phyloP scores from a whole-genome alignment of 2,329 filamentous ascomycete genomes.

The Clonostachys chloroleuca region DNA sequence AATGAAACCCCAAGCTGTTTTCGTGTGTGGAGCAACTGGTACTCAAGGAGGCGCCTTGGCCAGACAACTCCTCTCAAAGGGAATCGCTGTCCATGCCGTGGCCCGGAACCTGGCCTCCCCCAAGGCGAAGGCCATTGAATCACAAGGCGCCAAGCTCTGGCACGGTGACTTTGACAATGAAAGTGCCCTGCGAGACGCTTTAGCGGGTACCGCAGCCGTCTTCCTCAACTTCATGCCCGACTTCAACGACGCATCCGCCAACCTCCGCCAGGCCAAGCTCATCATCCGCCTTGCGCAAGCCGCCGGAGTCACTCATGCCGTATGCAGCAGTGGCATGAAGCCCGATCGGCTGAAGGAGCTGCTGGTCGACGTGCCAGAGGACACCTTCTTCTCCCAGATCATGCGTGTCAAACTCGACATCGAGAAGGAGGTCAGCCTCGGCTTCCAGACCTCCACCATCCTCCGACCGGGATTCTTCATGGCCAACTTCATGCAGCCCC shows the following conservation, averaged over 20 bases:
- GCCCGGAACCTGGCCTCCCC: constrained; percentile 20
- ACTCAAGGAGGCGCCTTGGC: constrained; percentile 29
- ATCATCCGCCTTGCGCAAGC: constrained; percentile 29
- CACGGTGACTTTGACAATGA: constrained; percentile 25
- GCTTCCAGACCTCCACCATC: constrained; percentile 39
- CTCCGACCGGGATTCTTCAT: constrained; percentile 47
- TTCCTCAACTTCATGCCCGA: constrained; percentile 26
- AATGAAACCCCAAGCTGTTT: constrained; percentile 24
- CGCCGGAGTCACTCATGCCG: constrained; percentile 26
- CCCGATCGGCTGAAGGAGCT: constrained; percentile 16
- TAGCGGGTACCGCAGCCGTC: constrained; percentile 19
- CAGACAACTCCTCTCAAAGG: constrained; percentile 20
- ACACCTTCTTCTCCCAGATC: constrained; percentile 17
- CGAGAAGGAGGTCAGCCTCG: constrained; percentile 28
- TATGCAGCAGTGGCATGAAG: constrained; percentile 27
- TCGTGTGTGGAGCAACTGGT: constrained; percentile 33
- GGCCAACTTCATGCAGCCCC: constrained; percentile 42
- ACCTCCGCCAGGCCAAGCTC: constrained; percentile 18
- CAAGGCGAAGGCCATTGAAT: constrained; percentile 17
- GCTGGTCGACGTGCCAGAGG: constrained; percentile 15
- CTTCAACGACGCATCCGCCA: constrained; percentile 18
- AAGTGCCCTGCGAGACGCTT: constrained; percentile 16
- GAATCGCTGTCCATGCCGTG: constrained; percentile 24
- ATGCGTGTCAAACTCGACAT: constrained; percentile 32
- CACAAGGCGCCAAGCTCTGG: constrained; percentile 23